Evolutionary conservation across 352 stramenopile species (phyloP).

Genomic region (Globisporangium heterothallicum): DNA sequence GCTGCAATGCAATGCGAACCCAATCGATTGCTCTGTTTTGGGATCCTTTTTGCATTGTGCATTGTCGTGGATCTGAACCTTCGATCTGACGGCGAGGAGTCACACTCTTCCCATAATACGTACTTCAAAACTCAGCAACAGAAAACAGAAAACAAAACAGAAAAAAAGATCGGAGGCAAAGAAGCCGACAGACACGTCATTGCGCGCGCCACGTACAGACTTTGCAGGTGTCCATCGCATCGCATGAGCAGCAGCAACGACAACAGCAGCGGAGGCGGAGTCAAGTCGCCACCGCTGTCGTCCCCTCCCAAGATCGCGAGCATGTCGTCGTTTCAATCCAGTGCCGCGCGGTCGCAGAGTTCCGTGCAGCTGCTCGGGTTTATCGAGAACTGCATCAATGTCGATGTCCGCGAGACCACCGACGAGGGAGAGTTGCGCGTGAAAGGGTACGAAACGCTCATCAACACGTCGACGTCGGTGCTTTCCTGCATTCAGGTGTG

Average conservation of each 20-base stretch:
- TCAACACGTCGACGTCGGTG: conserved; percentile 64
- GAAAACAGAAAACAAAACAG: not conserved
- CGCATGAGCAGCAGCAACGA: not conserved
- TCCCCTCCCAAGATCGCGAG: conserved; percentile 3
- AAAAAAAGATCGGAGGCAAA: conserved; percentile 2
- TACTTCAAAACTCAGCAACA: not conserved
- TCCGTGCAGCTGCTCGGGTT: conserved; percentile 81
- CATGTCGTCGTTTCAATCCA: conserved; percentile 17
- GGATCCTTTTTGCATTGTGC: not conserved
- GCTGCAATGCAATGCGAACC: not conserved
- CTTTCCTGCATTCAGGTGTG: conserved; percentile 61
- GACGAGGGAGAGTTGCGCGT: conserved; percentile 70
- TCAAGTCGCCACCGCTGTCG: not conserved
- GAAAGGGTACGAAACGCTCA: conserved; percentile 65
- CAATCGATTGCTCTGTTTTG: not conserved
- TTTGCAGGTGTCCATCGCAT: too few relatives aligned
- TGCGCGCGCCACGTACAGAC: too few relatives aligned
- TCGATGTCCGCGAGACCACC: conserved; percentile 39
- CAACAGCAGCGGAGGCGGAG: conserved; percentile 3
- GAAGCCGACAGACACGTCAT: too few relatives aligned
- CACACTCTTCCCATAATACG: not conserved
- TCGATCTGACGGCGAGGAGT: conserved; percentile 7
- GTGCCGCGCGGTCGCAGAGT: conserved; percentile 60
- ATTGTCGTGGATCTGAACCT: not conserved
- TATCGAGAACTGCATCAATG: conserved; percentile 55